Evolutionary conservation across 139 green algal genomes (phyloP).

Genomic region (Pycnococcus provasolii): DNA sequence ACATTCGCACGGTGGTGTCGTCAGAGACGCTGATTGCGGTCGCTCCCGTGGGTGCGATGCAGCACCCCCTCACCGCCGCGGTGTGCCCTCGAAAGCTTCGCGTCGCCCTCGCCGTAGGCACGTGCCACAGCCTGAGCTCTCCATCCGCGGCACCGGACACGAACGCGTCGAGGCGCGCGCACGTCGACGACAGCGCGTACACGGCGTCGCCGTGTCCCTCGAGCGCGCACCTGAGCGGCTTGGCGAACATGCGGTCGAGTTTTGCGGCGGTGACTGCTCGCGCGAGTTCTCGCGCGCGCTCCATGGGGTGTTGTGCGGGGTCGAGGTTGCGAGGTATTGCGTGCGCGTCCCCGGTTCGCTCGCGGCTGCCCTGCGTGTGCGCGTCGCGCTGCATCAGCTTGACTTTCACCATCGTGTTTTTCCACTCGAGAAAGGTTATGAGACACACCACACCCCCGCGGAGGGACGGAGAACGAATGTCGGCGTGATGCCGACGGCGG

Average conservation of each 20-base stretch:
- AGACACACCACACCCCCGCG: too few species aligned
- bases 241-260: constrained; percentile 88
- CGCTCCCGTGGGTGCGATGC: constrained; percentile 62
- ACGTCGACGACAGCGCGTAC: constrained; percentile 67
- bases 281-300: constrained; percentile 86
- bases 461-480: too few species aligned
- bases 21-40: constrained; percentile 60
- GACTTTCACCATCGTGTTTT: too few species aligned
- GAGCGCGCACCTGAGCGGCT: constrained; percentile 84
- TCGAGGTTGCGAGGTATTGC: constrained; percentile 89
- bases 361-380: background rate
- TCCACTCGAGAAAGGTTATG: too few species aligned
- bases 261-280: constrained; percentile 83
- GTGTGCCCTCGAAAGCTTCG: constrained; percentile 28
- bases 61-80: constrained; percentile 58
- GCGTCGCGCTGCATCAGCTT: too few species aligned
- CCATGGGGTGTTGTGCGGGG: constrained; percentile 59
- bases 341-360: constrained; percentile 44
- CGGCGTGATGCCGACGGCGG: too few species aligned
- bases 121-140: constrained; percentile 77
- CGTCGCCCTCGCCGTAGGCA: constrained; percentile 34
- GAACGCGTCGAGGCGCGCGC: constrained; percentile 63
- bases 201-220: constrained; percentile 76
- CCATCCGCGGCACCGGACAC: constrained; percentile 60
- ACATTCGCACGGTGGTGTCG: constrained; percentile 56